Base-by-base conservation (phyloP, 176 grass and related monocot species). In the Rhynchospora tenuis region DNA sequence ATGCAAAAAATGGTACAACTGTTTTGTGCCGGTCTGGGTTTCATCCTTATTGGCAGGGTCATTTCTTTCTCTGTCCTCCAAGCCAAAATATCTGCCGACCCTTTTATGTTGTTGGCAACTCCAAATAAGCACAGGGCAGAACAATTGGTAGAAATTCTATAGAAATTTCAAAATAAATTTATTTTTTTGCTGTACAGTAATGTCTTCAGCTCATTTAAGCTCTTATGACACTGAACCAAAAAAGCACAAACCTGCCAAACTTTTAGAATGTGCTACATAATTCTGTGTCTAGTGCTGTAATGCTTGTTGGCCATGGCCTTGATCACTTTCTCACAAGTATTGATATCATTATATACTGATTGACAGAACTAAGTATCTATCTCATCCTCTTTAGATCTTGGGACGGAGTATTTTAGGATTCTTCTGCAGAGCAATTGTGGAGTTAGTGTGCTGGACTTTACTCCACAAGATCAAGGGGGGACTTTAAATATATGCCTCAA, bases 381-480 rank as follows among this genome's bases (percentile, higher is more conserved):
- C 28, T 59, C 15, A 60, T 65, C 85, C 57, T 77, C 56, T 85
- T 80, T 86, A 95, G 95, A 92, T 74, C 90, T 98, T 76, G 89
- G 87, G 0, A 92, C 69, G 1, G 78, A 83, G 19, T 95, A 95
- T 91, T 98, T 95, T 23, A 89, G 96, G 80, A 52, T 87, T 88
- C 89, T 98, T 19, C 89, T 98, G 31, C 92, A 98, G 71, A 98
- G 95, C 72, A 98, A 95, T n/a, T 98, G 95, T 22, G 95, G 95
- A 1, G 95, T 83, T 26, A 95, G 89, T 59, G 92, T 93, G 56
- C 51, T 98, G 63, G 95, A 98, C 63, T 98, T 98, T 84, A 93
- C 81, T 45, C 95, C 90, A 68, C 79, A 85, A 69, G 17, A 84
- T 33, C 51, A 72, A 3, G 89, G 84, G 57, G 84, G 89, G 8